Conservation (phyloP, 2,329 filamentous ascomycete genomes). For the Neonectria ditissima region DNA sequence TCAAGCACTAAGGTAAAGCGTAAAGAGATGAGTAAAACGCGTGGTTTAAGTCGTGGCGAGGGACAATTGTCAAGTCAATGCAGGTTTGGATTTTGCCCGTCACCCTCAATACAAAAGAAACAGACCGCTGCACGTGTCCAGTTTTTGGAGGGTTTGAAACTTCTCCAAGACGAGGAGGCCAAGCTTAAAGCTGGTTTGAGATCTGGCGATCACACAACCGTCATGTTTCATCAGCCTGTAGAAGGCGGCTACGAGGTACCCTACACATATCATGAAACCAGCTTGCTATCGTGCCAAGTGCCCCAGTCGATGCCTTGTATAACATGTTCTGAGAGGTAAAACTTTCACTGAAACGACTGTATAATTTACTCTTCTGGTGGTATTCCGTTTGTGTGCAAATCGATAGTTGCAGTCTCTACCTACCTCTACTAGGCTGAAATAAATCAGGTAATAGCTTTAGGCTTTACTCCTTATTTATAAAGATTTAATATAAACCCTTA, state of each 20-base stretch:
- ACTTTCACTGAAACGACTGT: too few species aligned
- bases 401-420: too few species aligned
- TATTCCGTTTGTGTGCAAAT: too few species aligned
- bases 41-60: too few species aligned
- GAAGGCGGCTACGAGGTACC: not conserved
- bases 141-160: too few species aligned
- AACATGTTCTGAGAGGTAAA: too few species aligned
- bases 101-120: not conserved
- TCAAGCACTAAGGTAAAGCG: not conserved
- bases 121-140: not conserved
- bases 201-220: not conserved
- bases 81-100: not conserved
- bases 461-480: too few species aligned
- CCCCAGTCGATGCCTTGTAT: too few species aligned
- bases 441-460: too few species aligned
- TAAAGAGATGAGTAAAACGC: not conserved
- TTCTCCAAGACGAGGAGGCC: not conserved
- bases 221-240: slow-evolving; percentile 3
- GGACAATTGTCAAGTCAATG: not conserved
- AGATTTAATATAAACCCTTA: too few species aligned
- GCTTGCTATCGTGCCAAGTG: not conserved
- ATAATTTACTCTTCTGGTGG: too few species aligned
- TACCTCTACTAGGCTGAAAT: too few species aligned
- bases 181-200: not conserved
- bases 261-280: not conserved